A percentile compares a stretch with the other conserved stretches of the same genome.
phyloP scores from a whole-genome alignment of 352 stramenopile genomes.

The Phytophthora hibernalis region DNA sequence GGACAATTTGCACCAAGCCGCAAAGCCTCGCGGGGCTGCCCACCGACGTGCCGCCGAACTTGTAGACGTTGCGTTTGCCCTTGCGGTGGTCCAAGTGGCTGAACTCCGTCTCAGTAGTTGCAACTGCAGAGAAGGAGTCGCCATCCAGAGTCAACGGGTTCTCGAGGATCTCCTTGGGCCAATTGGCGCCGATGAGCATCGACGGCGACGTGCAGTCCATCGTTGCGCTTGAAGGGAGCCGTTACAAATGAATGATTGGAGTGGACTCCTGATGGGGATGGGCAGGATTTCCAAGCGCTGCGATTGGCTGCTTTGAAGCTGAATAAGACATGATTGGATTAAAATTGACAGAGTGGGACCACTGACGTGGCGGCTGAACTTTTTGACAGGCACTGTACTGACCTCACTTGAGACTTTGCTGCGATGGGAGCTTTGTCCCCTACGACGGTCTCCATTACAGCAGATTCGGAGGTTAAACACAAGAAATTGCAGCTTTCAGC shows the following conservation, averaged over 20 bases:
- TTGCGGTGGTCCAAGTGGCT: constrained; percentile 60
- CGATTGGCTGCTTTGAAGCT: constrained; percentile 16
- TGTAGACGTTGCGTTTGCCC: constrained; percentile 82
- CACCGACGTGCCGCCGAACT: constrained; percentile 84
- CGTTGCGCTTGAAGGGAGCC: constrained; percentile 2
- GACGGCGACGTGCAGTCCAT: constrained; percentile 84
- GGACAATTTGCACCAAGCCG: constrained; percentile 71
- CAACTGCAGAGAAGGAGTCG: constrained; percentile 4
- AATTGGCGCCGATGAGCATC: constrained; percentile 70
- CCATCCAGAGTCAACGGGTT: constrained; percentile 45
- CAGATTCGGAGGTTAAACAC: constrained; percentile 5
- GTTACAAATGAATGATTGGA: constrained; percentile 35
- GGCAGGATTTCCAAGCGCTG: not conserved
- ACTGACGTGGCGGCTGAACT: constrained; percentile 28
- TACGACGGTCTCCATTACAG: constrained; percentile 9
- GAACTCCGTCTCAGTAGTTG: not conserved
- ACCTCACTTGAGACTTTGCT: constrained; percentile 6
- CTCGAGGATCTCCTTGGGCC: constrained; percentile 42
- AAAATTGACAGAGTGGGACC: constrained; percentile 29
- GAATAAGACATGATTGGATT: constrained; percentile 17
- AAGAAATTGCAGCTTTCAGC: constrained; percentile 5
- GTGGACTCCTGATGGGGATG: constrained; percentile 8
- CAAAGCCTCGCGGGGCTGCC: constrained; percentile 69
- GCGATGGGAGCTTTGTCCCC: constrained; percentile 9
- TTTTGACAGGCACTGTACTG: constrained; percentile 21